Percentiles rank a stretch among this genome's conserved stretches.
These are phyloP conservation scores for Botrytis fabae DNA, from an alignment of 2,329 filamentous ascomycete species.

Conservation along the genomic window DNA sequence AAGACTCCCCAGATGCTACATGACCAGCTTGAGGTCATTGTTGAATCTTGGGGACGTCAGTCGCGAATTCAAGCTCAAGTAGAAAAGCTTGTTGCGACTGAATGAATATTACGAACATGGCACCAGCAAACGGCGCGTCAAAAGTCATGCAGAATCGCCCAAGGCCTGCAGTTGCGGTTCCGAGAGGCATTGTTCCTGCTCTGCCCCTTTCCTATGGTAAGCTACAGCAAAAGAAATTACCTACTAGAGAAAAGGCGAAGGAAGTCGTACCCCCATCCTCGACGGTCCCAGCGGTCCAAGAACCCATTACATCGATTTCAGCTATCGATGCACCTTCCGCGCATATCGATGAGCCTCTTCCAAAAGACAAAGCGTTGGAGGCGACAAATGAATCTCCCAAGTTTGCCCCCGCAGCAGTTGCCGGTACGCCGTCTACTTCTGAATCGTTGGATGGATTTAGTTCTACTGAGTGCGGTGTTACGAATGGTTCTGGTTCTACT, in stretches of 20 bases:
- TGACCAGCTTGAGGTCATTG: conserved; percentile 36
- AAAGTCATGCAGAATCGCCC: conserved; percentile 38
- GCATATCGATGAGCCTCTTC: conserved; percentile 28
- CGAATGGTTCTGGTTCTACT: neutral
- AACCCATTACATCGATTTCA: conserved; percentile 25
- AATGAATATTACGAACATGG: conserved; percentile 32
- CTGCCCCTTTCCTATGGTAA: conserved; percentile 41
- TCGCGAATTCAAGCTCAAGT: conserved; percentile 26
- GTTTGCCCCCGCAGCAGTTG: conserved; percentile 12
- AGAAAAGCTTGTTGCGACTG: conserved; percentile 18
- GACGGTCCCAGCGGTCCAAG: conserved; percentile 23
- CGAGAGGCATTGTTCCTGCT: conserved; percentile 38
- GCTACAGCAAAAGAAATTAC: conserved; percentile 37
- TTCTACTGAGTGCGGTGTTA: conserved; percentile 12
- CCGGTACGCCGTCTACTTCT: neutral
- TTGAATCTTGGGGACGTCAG: conserved; percentile 44
- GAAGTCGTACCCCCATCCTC: conserved; percentile 27
- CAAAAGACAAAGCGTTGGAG: conserved; percentile 25
- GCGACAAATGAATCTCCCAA: conserved; percentile 22
- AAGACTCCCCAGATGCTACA: conserved; percentile 25
- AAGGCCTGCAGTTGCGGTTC: conserved; percentile 33
- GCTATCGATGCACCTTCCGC: conserved; percentile 5
- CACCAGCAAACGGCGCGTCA: conserved; percentile 34
- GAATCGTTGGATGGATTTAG: conserved; percentile 12
- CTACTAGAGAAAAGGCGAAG: conserved; percentile 32